phyloP scores from a whole-genome alignment of 768 basidiomycete genomes.

The Exsudoporus frostii region DNA sequence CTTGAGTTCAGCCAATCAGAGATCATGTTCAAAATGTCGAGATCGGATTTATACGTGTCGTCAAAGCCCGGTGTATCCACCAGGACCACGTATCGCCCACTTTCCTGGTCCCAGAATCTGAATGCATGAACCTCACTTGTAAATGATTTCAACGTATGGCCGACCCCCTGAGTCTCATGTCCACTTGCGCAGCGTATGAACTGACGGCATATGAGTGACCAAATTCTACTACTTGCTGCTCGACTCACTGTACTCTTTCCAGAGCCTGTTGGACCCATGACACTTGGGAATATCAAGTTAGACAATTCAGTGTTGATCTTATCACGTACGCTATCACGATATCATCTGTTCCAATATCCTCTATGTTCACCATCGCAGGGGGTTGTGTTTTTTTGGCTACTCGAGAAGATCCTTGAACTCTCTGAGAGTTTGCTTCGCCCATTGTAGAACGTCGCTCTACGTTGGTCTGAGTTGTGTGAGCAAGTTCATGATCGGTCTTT shows the following conservation, averaged over 20 bases:
- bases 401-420: neutral
- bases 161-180: neutral
- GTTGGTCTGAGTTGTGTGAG: neutral
- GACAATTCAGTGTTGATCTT: neutral
- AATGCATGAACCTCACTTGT: too few relatives aligned
- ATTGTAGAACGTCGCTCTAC: neutral
- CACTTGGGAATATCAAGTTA: neutral
- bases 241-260: constrained; percentile 4
- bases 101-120: too few relatives aligned
- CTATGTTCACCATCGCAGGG: neutral
- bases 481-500: neutral
- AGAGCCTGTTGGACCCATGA: too few relatives aligned
- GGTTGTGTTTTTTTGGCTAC: neutral
- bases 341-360: neutral
- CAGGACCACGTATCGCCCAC: too few relatives aligned
- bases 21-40: too few relatives aligned
- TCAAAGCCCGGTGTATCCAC: too few relatives aligned
- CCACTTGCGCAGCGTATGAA: constrained; percentile 9
- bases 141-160: too few relatives aligned
- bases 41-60: too few relatives aligned
- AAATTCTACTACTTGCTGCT: too few relatives aligned
- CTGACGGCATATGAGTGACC: constrained; percentile 4
- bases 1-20: too few relatives aligned
- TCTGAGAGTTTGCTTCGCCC: neutral
- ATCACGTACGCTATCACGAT: constrained; percentile 11